Evolutionary conservation across 73 alveolate species (phyloP).

Genomic region (Uronychia binucleata): DNA sequence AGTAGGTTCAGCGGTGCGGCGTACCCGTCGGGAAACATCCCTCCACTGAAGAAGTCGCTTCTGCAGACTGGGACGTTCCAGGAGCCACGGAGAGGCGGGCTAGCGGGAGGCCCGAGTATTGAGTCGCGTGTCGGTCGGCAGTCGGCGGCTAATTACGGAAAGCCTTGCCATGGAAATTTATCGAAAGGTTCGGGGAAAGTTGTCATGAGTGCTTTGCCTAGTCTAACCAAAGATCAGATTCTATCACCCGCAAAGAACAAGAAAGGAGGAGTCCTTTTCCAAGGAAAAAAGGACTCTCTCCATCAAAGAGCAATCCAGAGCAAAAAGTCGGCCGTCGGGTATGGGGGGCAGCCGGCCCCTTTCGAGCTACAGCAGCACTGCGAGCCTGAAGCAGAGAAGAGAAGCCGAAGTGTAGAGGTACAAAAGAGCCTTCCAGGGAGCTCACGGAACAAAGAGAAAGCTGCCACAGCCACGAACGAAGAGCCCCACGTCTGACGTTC

Average conservation of each 20-base stretch:
- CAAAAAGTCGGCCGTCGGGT: not conserved
- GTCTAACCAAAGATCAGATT: not conserved
- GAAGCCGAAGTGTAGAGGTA: not conserved
- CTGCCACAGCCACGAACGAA: not conserved
- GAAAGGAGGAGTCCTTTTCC: not conserved
- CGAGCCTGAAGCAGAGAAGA: not conserved
- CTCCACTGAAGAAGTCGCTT: not conserved
- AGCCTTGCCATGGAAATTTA: not conserved
- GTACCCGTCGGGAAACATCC: not conserved
- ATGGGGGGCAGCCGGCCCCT: not conserved
- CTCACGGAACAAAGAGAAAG: not conserved
- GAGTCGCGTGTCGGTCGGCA: not conserved
- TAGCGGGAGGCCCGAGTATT: not conserved
- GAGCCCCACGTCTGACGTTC: not conserved
- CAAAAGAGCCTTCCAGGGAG: not conserved
- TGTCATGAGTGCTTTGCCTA: not conserved
- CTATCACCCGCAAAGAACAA: not conserved
- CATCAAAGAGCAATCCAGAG: not conserved
- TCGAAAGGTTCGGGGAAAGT: constrained; percentile 2
- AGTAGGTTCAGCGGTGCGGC: not conserved
- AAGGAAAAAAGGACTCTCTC: not conserved
- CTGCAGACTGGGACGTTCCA: not conserved
- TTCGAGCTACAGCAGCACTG: not conserved
- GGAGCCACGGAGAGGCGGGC: not conserved
- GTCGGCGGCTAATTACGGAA: not conserved